Percentiles rank a stretch among this genome's conserved stretches.
phyloP scores from a whole-genome alignment of 2,329 filamentous ascomycete genomes.

The Cephalotrichum gorgonifer region DNA sequence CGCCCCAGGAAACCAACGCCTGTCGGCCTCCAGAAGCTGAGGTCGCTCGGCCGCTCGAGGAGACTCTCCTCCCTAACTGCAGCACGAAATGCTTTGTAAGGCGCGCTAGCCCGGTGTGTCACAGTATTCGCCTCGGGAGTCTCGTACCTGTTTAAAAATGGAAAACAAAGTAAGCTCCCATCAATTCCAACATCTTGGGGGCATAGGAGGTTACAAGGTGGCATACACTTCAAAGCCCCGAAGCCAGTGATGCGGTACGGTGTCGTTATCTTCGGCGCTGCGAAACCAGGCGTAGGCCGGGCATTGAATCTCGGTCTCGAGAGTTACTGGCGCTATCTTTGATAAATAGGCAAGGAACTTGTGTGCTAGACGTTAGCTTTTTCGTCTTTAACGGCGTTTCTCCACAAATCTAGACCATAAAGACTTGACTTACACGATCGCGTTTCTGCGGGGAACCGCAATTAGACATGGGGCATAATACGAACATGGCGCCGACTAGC shows the following conservation, averaged over 20 bases:
- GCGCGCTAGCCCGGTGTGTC: constrained; percentile 8
- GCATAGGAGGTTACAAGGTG: background rate
- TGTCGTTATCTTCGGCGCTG: constrained; percentile 9
- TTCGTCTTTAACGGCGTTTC: background rate
- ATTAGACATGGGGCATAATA: constrained; percentile 6
- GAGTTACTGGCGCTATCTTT: constrained; percentile 7
- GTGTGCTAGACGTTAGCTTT: background rate
- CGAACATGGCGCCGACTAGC: background rate
- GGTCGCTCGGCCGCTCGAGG: constrained; percentile 9
- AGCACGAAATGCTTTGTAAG: constrained; percentile 9
- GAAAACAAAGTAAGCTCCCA: background rate
- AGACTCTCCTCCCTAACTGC: constrained; percentile 7
- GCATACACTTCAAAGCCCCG: constrained; percentile 10
- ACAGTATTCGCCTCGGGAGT: constrained; percentile 5
- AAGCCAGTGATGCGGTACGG: constrained; percentile 9
- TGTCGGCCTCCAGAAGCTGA: constrained; percentile 7
- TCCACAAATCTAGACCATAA: too few relatives aligned
- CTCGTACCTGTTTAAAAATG: background rate
- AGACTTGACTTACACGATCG: constrained; percentile 8
- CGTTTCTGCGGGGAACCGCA: constrained; percentile 6
- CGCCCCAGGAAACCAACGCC: background rate
- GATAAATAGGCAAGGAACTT: constrained; percentile 8
- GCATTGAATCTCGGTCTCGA: constrained; percentile 4
- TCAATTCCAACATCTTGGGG: too few relatives aligned
- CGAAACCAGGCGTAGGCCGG: constrained; percentile 10